Evolutionary conservation across 2,329 filamentous ascomycete genomes (phyloP), one percentile per base, ranked within the genome.

Genomic region (Epichloe uncinata): DNA sequence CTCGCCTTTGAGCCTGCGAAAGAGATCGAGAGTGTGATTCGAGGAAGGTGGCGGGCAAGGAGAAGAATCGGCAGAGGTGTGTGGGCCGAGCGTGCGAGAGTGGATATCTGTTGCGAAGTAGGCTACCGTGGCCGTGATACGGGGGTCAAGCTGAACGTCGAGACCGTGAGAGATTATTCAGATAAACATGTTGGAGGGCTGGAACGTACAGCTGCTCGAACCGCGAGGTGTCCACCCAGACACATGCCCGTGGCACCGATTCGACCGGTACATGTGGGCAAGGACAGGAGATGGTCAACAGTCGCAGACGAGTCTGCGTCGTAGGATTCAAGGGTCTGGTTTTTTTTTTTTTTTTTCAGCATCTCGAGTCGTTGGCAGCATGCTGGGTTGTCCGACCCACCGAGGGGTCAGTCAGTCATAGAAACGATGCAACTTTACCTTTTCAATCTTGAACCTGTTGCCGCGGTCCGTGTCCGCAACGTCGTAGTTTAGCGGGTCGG

Each of bases 61-160:
- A 30, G 72, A 71, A 44, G 66, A 64, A 65, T 77, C 66, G 78
- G 56, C 78, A 70, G 52, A 60, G 11, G 60, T 48, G 60, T 75
- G 57, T 4, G 79, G 76, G 22, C 88, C 91, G 1, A 97, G 77
- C 8, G 83, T 87, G 51, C 79, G 77, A 55, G 74, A 79, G 71
- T 96, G 91, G 48, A 96, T 82, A 69, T 96, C 91, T 6, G 90
- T 96, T 8, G 87, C 88, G 68, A 96, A 96, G 72, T 89, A 97
- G 64, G 87, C 84, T 33, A 95, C 84, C 37, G 82, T 81, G 34
- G 87, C 86, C 38, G 76, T 75, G 52, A 96, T 79, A 50, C 90
- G 78, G 20, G 78, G 73, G 65, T 96, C 88, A 45, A 96, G 75
- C 59, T 78, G 22, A n/a, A n/a, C n/a, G 42, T 53, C 42, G 48